phyloP scores from a whole-genome alignment of 2,329 filamentous ascomycete species.

The Talaromyces sp. region DNA sequence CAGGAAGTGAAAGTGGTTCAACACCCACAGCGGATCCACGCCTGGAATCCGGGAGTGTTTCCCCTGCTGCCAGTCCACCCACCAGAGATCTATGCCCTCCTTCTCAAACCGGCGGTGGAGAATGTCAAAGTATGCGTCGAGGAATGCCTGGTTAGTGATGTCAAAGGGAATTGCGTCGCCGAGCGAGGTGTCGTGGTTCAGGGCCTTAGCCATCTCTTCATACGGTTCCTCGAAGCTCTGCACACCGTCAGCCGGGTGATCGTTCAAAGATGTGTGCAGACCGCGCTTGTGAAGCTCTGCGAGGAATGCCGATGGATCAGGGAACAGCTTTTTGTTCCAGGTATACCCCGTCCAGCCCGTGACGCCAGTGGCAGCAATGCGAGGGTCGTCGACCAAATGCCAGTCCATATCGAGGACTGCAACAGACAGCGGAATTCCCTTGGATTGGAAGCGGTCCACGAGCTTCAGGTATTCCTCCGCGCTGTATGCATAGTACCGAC shows the following conservation, averaged over 20 bases:
- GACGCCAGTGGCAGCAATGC: slow-evolving; percentile 27
- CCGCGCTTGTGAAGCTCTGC: slow-evolving; percentile 48
- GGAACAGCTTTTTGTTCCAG: slow-evolving; percentile 57
- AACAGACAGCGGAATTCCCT: slow-evolving; percentile 54
- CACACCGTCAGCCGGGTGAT: slow-evolving; percentile 59
- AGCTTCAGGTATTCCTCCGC: slow-evolving; percentile 53
- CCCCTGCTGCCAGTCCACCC: slow-evolving; percentile 66
- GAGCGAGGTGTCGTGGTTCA: slow-evolving; percentile 48
- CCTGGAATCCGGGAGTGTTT: slow-evolving; percentile 51
- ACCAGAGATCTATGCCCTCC: slow-evolving; percentile 60
- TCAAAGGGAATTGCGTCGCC: slow-evolving; percentile 55
- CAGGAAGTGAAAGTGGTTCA: slow-evolving; percentile 62
- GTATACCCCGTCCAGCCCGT: slow-evolving; percentile 61
- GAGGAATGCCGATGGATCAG: slow-evolving; percentile 51
- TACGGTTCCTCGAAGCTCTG: slow-evolving; percentile 55
- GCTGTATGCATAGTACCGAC: slow-evolving; percentile 56
- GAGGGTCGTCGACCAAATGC: slow-evolving; percentile 52
- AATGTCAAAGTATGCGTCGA: slow-evolving; percentile 56
- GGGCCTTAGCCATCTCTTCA: slow-evolving; percentile 48
- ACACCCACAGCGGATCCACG: slow-evolving; percentile 60
- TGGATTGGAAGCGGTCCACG: slow-evolving; percentile 51
- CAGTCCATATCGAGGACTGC: slow-evolving; percentile 65
- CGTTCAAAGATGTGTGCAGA: slow-evolving; percentile 56
- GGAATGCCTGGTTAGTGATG: slow-evolving; percentile 49
- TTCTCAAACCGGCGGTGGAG: slow-evolving; percentile 54